Evolutionary conservation across 2,329 filamentous ascomycete genomes (phyloP), one percentile per base, ranked within the genome.

Genomic region (Zymoseptoria tritici): DNA sequence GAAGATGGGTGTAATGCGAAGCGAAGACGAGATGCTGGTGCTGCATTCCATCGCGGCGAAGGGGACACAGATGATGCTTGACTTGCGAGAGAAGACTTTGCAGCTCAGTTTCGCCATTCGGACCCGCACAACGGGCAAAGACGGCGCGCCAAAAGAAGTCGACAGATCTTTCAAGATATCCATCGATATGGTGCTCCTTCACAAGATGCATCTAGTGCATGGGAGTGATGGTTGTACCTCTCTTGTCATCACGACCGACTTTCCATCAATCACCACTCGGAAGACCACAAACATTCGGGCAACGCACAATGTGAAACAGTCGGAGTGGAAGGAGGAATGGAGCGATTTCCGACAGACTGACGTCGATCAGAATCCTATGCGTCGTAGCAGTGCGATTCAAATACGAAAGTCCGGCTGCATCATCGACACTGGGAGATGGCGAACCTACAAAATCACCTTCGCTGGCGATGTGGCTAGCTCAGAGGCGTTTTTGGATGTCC

Each of bases 371-470:
- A 77, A 58, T 42, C 62, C 46, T 9, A 58, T 7, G 31, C 22
- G 22, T 9, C 22, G 57, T n/a, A 50, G 61, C 16, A 55, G 52
- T 42, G 36, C 59, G 2, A 67, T 69, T 9, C 75, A 77, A 46
- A 71, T 86, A 5, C 77, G 76, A 46, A 84, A 81, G 58, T 67
- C 67, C 2, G 73, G 74, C 3, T 77, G 82, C 8, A 74, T 83
- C 9, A 83, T 88, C 61, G 83, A 88, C 67, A 81, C 86, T 62
- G 85, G 81, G 76, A 71, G 72, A 49, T 89, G 86, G 86, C 85
- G 82, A 16, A 81, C 80, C 0, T 85, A 86, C 66, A 74, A 77
- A 4, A 72, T 87, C 9, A 75, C 73, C 0, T 81, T 86, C 55
- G 64, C 73, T 20, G 22, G 52, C 11, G 54, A 31, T 2, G 51